Evolutionary conservation across 257 asterid species (phyloP), one percentile per base, ranked within the genome.

Genomic region (Plantago elongata): DNA sequence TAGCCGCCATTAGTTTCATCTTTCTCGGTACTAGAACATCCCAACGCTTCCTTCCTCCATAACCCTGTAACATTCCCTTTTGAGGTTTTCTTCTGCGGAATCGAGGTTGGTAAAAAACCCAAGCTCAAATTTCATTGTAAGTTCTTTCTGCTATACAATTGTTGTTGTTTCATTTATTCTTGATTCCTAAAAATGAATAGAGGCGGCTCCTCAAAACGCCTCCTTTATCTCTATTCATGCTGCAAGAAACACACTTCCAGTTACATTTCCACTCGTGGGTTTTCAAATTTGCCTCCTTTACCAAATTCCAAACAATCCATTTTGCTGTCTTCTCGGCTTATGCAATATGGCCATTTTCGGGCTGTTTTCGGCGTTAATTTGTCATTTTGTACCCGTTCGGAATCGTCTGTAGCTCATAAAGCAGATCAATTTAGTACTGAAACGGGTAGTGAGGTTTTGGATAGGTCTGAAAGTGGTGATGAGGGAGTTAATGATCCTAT

Each of bases 401-500:
- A 60, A 65, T 65, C 43, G n/a, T 55, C 64, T 69, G 64, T 68
- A 13, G 55, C 69, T 51, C 9, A 12, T 6, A 74, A 70, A 45
- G 18, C 57, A 17, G 11, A 22, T 69, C 64, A 68, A 49, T 17
- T 51, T 57, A 79, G 65, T 40, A 70, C 42, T 71, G 81, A 70
- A 34, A 34, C 40, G 8, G 8, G 40, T 7, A 34, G 40, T 34
- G 40, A 34, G 0, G 40, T 34, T 6, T 48, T 46, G 9, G 13
- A 10, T 5, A 75, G 69, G 51, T 11, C 70, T 18, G 72, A 18
- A 4, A 45, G 18, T 40, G 76, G 45, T 37, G 37, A 22, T 37
- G 17, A 48, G 4, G 76, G 55, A 61, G 13, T 38, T 30, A 67
- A 65, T 65, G 94, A 92, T 75, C 95, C 95, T 0, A 70, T 76